Percentiles rank a stretch among this genome's conserved stretches.
These are phyloP conservation scores for Tylopilus balloui DNA, from an alignment of 768 basidiomycete genomes.

Conservation along the genomic window DNA sequence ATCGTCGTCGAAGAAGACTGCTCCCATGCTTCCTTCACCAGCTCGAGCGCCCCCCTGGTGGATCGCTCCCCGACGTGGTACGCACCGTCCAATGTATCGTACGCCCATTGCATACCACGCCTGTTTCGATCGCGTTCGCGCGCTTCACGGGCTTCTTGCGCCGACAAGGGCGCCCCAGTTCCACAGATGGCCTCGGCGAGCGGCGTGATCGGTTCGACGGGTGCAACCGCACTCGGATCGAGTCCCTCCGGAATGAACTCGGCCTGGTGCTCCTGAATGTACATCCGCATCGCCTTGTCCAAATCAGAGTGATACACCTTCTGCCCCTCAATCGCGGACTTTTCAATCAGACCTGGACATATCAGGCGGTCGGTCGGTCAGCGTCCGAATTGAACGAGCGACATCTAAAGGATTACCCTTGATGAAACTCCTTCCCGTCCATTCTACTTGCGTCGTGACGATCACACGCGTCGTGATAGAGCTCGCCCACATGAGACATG, in stretches of 20 bases:
- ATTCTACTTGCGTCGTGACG: constrained; percentile 90
- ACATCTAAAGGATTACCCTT: constrained; percentile 51
- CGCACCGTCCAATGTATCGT: constrained; percentile 80
- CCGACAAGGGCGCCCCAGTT: constrained; percentile 5
- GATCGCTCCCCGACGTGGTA: constrained; percentile 66
- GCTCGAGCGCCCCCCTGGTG: constrained; percentile 67
- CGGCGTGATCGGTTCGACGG: constrained; percentile 36
- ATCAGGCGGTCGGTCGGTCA: background rate
- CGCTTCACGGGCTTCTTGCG: constrained; percentile 36
- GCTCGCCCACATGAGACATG: constrained; percentile 94
- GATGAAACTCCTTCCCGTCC: constrained; percentile 96
- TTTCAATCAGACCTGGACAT: constrained; percentile 85
- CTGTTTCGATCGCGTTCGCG: constrained; percentile 66
- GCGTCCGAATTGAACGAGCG: background rate
- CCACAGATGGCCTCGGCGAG: constrained; percentile 13
- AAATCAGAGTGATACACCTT: constrained; percentile 80
- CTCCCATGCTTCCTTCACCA: constrained; percentile 76
- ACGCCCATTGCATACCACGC: constrained; percentile 82
- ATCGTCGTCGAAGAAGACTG: constrained; percentile 68
- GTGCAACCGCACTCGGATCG: constrained; percentile 52
- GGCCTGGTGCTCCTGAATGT: constrained; percentile 83
- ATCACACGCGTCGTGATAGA: constrained; percentile 69
- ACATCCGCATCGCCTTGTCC: constrained; percentile 77
- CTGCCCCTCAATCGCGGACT: constrained; percentile 87
- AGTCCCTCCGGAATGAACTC: constrained; percentile 88